A percentile compares a stretch with the other conserved stretches of the same genome.
These are phyloP conservation scores for Pelargonium nanum DNA, from an alignment of 345 rosid species.

Conservation along the genomic window DNA sequence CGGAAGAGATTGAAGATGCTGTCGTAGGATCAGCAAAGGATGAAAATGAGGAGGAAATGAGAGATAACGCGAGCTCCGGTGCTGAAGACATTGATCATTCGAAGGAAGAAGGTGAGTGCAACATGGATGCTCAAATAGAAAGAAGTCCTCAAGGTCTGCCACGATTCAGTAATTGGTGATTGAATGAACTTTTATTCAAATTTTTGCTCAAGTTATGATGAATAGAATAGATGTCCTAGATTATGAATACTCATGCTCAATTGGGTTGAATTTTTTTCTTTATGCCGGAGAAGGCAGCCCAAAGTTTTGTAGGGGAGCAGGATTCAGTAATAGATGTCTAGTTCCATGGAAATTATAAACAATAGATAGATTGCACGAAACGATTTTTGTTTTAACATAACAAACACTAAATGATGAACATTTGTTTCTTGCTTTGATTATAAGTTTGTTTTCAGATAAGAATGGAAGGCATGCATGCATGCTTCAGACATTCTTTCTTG, in stretches of 20 bases:
- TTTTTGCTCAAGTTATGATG: background rate
- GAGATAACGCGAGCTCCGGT: conserved; percentile 19
- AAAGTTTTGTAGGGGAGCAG: conserved; percentile 20
- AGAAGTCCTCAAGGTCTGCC: background rate
- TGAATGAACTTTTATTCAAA: background rate
- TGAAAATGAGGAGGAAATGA: conserved; percentile 24
- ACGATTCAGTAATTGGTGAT: conserved; percentile 8
- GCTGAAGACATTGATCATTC: conserved; percentile 14
- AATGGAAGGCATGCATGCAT: too few species aligned
- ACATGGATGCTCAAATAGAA: conserved; percentile 11
- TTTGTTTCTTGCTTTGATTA: too few species aligned
- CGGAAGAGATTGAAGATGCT: conserved; percentile 18
- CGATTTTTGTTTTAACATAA: too few species aligned
- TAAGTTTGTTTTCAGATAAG: too few species aligned
- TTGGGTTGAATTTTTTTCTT: conserved; percentile 9
- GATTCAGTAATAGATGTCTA: background rate
- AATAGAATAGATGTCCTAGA: background rate
- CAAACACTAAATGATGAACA: too few species aligned
- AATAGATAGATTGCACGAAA: too few species aligned
- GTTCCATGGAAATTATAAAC: background rate
- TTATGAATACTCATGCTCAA: conserved; percentile 10
- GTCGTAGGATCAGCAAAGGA: conserved; percentile 12
- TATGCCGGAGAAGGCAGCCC: conserved; percentile 5
- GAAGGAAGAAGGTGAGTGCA: conserved; percentile 12
- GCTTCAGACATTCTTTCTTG: too few species aligned